Evolutionary conservation across 176 grass and related monocot species (phyloP).

Genomic region (Triticum aestivum): IWGSC_CS_RefSeq_v2.1 NC_057804.1:485446723-485447222

Average conservation of each 20-base stretch:
- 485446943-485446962: conserved; percentile 2
- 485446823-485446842: conserved; percentile 6
- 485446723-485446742: not conserved
- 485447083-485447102: conserved; percentile 1
- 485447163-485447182: conserved; percentile 97
- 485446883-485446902: not conserved
- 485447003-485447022: conserved; percentile 13
- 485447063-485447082: not conserved
- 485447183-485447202: conserved; percentile 98
- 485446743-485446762: not conserved
- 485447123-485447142: conserved; percentile 98
- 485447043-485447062: not conserved
- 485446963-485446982: not conserved
- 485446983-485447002: conserved; percentile 6
- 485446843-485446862: not conserved
- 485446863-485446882: not conserved
- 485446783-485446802: not conserved
- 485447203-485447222: conserved; percentile 95
- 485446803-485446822: not conserved
- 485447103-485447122: conserved; percentile 91
- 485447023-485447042: not conserved
- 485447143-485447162: conserved; percentile 95
- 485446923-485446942: not conserved
- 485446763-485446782: not conserved
- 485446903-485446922: not conserved